A percentile compares a stretch with the other conserved stretches of the same genome.
phyloP scores from a whole-genome alignment of 2,329 filamentous ascomycete genomes.

The Nemania diffusa region DNA sequence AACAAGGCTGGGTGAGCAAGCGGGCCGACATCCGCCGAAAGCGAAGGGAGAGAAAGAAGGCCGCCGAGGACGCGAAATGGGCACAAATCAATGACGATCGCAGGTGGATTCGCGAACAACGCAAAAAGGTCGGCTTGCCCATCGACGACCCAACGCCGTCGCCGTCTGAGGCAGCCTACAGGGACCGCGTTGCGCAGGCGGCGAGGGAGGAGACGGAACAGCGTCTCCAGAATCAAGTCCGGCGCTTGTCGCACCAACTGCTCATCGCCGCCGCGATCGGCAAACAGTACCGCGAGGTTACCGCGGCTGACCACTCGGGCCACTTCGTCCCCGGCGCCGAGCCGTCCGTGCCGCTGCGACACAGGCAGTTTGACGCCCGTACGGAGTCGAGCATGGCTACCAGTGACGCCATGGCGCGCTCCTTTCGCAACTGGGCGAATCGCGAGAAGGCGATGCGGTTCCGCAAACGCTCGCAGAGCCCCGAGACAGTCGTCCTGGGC shows the following conservation, averaged over 20 bases:
- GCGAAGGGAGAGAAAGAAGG: constrained; percentile 7
- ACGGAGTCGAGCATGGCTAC: constrained; percentile 30
- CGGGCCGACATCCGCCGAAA: constrained; percentile 23
- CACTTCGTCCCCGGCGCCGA: constrained; percentile 24
- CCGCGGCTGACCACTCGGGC: constrained; percentile 26
- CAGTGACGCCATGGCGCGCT: constrained; percentile 34
- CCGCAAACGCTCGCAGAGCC: constrained; percentile 13
- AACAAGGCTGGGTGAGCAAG: constrained; percentile 32
- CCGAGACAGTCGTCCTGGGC: not conserved
- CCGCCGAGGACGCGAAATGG: constrained; percentile 5
- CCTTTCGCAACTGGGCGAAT: constrained; percentile 35
- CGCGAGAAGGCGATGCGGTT: constrained; percentile 7
- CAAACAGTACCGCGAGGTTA: constrained; percentile 37
- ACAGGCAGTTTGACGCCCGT: constrained; percentile 32
- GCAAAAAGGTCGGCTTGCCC: constrained; percentile 18
- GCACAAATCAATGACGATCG: not conserved
- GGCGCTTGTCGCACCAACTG: constrained; percentile 37
- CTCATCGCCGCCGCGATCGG: constrained; percentile 39
- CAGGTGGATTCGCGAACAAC: constrained; percentile 9
- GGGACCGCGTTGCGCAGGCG: not conserved
- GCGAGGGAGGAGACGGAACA: constrained; percentile 8
- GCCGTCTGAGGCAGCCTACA: constrained; percentile 20
- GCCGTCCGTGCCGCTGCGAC: constrained; percentile 2
- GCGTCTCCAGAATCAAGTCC: constrained; percentile 33
- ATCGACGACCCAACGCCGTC: constrained; percentile 25